These are phyloP conservation scores for Fraxinus floribunda DNA, from an alignment of 305 asterid genomes.

Conservation along the genomic window DNA sequence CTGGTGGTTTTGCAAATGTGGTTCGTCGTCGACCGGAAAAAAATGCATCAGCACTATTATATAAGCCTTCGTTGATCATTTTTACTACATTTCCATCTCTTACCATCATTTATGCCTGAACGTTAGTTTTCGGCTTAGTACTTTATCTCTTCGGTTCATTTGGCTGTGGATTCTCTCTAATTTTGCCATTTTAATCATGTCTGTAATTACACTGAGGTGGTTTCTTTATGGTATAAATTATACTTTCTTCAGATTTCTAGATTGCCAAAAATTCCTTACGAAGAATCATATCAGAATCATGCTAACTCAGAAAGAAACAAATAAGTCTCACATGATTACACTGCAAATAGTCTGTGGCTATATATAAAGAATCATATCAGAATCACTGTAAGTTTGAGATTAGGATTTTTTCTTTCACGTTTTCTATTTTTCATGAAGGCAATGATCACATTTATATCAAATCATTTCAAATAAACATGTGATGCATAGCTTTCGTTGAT, in stretches of 20 bases:
- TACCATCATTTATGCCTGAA: background rate
- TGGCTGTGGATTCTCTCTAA: background rate
- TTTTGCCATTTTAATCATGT: background rate
- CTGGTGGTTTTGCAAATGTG: slow-evolving; percentile 49
- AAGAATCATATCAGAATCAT: background rate
- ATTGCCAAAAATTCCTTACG: background rate
- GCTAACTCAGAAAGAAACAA: background rate
- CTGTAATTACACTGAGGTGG: background rate
- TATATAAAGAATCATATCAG: background rate
- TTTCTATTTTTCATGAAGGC: background rate
- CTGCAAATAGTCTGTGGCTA: background rate
- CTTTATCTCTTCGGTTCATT: background rate
- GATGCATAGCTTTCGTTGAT: background rate
- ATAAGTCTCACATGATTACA: background rate
- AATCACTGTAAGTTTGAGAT: background rate
- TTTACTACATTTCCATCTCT: background rate
- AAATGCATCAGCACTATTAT: slow-evolving; percentile 22
- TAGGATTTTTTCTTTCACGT: background rate
- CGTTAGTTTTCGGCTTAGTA: background rate
- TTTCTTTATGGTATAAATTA: background rate
- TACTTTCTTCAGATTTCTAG: background rate
- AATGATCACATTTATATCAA: background rate
- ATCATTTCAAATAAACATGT: background rate
- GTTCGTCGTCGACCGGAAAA: slow-evolving; percentile 30
- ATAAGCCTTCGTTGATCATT: slow-evolving; percentile 7